A percentile compares a stretch with the other conserved stretches of the same genome.
phyloP scores from a whole-genome alignment of 352 stramenopile genomes.

The Pythium grandisporangium region DNA sequence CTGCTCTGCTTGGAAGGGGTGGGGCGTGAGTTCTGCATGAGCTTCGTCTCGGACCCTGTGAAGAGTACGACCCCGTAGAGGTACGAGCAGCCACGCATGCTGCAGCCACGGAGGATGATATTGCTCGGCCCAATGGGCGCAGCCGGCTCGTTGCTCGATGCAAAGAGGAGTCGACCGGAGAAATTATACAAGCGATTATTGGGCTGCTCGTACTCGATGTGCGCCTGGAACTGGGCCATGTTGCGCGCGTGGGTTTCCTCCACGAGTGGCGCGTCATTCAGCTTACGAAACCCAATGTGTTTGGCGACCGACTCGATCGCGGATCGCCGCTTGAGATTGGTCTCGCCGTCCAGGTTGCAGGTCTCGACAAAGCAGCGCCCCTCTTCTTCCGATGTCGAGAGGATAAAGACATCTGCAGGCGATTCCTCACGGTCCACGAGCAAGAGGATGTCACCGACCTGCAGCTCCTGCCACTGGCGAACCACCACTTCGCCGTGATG shows the following conservation, averaged over 20 bases:
- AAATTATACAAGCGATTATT: slow-evolving; percentile 78
- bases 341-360: slow-evolving; percentile 91
- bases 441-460: slow-evolving; percentile 58
- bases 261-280: slow-evolving; percentile 35
- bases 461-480: slow-evolving; percentile 65
- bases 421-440: slow-evolving; percentile 46
- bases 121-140: slow-evolving; percentile 50
- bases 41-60: slow-evolving; percentile 85
- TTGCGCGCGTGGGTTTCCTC: slow-evolving; percentile 27
- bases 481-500: slow-evolving; percentile 25
- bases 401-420: slow-evolving; percentile 59
- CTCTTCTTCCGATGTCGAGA: slow-evolving; percentile 67
- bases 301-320: slow-evolving; percentile 43
- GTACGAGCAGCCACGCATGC: slow-evolving; percentile 40
- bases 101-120: slow-evolving; percentile 81
- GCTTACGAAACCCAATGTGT: slow-evolving; percentile 42
- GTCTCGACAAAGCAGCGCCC: slow-evolving; percentile 89
- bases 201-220: slow-evolving; percentile 65
- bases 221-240: slow-evolving; percentile 25
- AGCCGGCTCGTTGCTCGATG: slow-evolving; percentile 18
- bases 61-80: slow-evolving; percentile 82
- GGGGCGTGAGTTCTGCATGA: slow-evolving; percentile 64
- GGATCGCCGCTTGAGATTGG: slow-evolving; percentile 85
- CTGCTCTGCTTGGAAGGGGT: slow-evolving; percentile 70
- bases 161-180: slow-evolving; percentile 35